Percentiles rank a stretch among this genome's conserved stretches.
phyloP scores from a whole-genome alignment of 2,329 filamentous ascomycete genomes.

The Talaromyces sp. region DNA sequence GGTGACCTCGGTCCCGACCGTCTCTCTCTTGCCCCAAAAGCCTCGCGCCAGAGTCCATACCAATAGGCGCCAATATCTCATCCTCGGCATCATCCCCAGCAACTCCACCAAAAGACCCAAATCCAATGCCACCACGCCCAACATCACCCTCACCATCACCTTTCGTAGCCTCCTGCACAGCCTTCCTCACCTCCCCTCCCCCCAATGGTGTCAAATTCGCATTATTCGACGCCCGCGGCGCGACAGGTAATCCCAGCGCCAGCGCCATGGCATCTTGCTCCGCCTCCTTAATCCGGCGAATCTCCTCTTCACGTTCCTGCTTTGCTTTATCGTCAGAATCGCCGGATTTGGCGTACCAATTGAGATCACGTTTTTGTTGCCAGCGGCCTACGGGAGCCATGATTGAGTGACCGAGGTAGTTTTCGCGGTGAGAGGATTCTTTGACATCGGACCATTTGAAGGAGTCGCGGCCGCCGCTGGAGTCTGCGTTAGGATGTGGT shows the following conservation, averaged over 20 bases:
- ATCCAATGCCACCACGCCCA: conserved; percentile 34
- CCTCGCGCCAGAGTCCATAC: conserved; percentile 22
- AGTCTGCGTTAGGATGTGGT: conserved; percentile 15
- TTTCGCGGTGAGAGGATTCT: conserved; percentile 81
- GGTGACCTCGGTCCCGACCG: conserved; percentile 26
- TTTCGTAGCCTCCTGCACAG: conserved; percentile 43
- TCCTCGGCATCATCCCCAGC: conserved; percentile 26
- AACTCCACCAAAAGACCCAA: conserved; percentile 33
- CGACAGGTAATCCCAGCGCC: conserved; percentile 75
- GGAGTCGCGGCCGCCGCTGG: conserved; percentile 79
- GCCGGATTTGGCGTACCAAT: conserved; percentile 61
- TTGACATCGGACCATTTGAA: conserved; percentile 97
- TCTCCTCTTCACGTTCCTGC: conserved; percentile 70
- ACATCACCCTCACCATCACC: conserved; percentile 25
- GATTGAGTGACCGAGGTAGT: conserved; percentile 81
- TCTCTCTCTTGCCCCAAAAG: conserved; percentile 30
- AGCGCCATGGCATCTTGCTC: conserved; percentile 87
- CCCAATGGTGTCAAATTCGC: conserved; percentile 62
- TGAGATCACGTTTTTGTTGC: conserved; percentile 72
- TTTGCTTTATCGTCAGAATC: conserved; percentile 41
- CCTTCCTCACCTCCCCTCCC: conserved; percentile 56
- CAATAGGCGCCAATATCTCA: conserved; percentile 28
- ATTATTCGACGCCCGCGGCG: conserved; percentile 56
- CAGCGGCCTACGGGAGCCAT: conserved; percentile 91
- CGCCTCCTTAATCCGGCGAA: conserved; percentile 78